phyloP scores from a whole-genome alignment of 139 green algal species.

The Deuterostichococcus epilithicus region DNA sequence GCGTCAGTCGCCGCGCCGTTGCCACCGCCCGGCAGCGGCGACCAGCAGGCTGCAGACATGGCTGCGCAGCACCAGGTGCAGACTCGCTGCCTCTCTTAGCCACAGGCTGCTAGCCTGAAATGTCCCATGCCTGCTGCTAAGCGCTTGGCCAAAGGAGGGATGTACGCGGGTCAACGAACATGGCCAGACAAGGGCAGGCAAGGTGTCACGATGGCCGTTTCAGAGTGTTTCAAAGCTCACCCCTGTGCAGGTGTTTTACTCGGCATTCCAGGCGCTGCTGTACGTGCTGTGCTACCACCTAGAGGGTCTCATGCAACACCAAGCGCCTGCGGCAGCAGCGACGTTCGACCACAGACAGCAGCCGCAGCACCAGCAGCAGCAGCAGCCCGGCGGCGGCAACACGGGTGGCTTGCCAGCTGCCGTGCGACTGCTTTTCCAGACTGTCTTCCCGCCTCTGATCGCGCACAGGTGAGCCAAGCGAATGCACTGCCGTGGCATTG shows the following conservation, averaged over 20 bases:
- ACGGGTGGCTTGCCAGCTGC: constrained; percentile 20
- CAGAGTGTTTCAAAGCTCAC: not conserved
- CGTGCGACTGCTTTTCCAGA: constrained; percentile 45
- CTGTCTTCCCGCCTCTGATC: constrained; percentile 51
- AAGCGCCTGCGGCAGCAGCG: constrained; percentile 12
- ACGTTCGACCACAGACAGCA: constrained; percentile 13
- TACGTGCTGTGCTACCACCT: constrained; percentile 92
- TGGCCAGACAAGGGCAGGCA: too few species aligned
- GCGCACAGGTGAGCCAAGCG: constrained; percentile 16
- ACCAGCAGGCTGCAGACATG: not conserved
- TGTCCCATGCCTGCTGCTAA: too few species aligned
- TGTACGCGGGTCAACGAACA: too few species aligned
- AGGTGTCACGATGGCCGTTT: too few species aligned
- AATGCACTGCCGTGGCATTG: too few species aligned
- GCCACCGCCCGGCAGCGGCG: not conserved
- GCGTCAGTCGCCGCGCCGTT: not conserved
- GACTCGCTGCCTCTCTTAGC: too few species aligned
- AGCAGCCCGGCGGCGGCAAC: not conserved
- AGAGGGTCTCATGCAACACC: constrained; percentile 41
- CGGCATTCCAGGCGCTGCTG: constrained; percentile 72
- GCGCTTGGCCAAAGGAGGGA: too few species aligned
- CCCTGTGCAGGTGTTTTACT: constrained; percentile 54
- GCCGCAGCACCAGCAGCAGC: constrained; percentile 7
- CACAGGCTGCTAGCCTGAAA: too few species aligned
- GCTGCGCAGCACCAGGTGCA: not conserved